Percentiles rank a stretch among this genome's conserved stretches.
Conservation (phyloP, 257 asterid genomes). For the Salvia rosmarinus region DNA sequence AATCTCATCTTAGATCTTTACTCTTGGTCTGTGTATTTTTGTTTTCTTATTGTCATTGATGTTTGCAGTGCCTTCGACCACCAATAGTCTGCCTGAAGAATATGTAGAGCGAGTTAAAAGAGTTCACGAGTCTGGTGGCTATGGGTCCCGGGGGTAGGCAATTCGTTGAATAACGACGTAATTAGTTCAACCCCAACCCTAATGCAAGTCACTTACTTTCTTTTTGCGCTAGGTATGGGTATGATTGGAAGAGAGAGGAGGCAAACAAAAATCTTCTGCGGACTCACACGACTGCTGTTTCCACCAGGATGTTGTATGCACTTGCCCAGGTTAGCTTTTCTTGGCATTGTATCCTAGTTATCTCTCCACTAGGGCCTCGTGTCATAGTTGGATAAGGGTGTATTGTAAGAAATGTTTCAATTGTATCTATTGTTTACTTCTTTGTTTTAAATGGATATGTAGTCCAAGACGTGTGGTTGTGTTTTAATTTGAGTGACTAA, state of each 20-base stretch:
- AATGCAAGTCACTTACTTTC: conserved; percentile 16
- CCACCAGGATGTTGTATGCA: conserved; percentile 88
- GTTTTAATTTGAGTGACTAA: background rate
- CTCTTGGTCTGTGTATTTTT: conserved; percentile 15
- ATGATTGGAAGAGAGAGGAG: conserved; percentile 97
- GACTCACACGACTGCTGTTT: conserved; percentile 98
- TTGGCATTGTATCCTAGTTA: conserved; percentile 3
- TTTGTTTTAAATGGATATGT: background rate
- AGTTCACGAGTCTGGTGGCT: conserved; percentile 92
- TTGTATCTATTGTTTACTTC: background rate
- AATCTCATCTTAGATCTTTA: conserved; percentile 29
- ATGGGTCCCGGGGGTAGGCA: conserved; percentile 91
- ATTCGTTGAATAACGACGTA: conserved; percentile 15
- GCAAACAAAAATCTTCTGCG: conserved; percentile 94
- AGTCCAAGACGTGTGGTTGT: background rate
- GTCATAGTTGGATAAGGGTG: background rate
- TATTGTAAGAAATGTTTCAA: background rate
- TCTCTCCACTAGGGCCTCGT: background rate
- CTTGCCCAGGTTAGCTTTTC: conserved; percentile 76
- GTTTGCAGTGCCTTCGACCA: conserved; percentile 75
- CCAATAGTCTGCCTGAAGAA: conserved; percentile 84
- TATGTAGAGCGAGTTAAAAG: conserved; percentile 83
- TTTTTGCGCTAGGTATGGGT: conserved; percentile 62
- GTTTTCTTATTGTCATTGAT: conserved; percentile 34
- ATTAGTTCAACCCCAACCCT: conserved; percentile 18